Evolutionary conservation across 257 asterid genomes (phyloP), one percentile per base, ranked within the genome.

Genomic region (Anisodus tanguticus): DNA sequence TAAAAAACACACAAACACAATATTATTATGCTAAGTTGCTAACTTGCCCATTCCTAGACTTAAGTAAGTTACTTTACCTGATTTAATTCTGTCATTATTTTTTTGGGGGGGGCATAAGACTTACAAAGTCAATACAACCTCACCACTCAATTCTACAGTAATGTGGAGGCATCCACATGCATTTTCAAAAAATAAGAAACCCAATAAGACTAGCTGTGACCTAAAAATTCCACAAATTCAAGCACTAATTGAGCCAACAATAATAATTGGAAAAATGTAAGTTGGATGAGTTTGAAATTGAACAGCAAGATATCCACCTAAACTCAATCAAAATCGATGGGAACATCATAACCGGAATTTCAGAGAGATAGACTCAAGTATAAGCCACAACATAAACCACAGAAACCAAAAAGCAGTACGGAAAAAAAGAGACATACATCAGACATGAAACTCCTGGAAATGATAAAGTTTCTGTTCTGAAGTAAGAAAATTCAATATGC

Each of bases 361-460:
- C 81, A 12, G 12, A 74, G 43, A 74, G 19, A 72, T 13, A 37
- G 19, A 49, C 45, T 49, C 60, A 22, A 74, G 81, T 74, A 74
- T 74, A 72, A 72, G 80, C 58, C 37, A 72, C 80, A 45, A 72
- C n/a, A 72, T 72, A 74, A 74, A 74, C 43, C 45, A 11, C n/a
- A 22, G 17, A 74, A 74, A 74, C 8, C 41, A 49, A 79, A 84
- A 82, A 41, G 83, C 85, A 84, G 11, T 79, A 53, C 4, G 37
- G 79, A 72, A 80, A 85, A 64, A 85, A 87, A 80, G 63, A 57
- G 63, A 84, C 86, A 78, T 82, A 80, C 84, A 85, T 67, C 49
- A 67, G 49, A 67, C 19, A 84, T 12, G 19, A 81, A 67, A 37
- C 82, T 70, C 67, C 39, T 57, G 45, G n/a, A 31, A 66, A 51